A percentile compares a stretch with the other conserved stretches of the same genome.
Evolutionary conservation across 192 early-diverging fungal genomes (phyloP).

Genomic region (Phlyctochytrium planicorne): DNA sequence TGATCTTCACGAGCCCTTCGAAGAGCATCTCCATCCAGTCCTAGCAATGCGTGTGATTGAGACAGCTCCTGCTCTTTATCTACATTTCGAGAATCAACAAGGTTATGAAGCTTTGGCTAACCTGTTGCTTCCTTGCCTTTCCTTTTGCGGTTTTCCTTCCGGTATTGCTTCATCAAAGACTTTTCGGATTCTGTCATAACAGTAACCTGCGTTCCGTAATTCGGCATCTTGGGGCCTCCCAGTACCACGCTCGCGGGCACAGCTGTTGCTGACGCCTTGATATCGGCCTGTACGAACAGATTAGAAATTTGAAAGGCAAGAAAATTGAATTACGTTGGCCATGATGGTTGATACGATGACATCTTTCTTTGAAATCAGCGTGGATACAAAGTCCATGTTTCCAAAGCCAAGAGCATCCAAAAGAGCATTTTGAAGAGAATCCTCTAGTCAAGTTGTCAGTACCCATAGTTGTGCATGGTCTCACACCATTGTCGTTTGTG

Average conservation of each 20-base stretch:
- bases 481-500: slow-evolving; percentile 50
- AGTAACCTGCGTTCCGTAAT: slow-evolving; percentile 64
- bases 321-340: background rate
- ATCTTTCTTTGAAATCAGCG: slow-evolving; percentile 51
- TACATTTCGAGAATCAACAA: too few species aligned
- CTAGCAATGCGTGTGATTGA: slow-evolving; percentile 60
- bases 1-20: slow-evolving; percentile 64
- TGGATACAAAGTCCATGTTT: slow-evolving; percentile 67
- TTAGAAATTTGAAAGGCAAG: slow-evolving; percentile 4
- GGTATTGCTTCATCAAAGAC: slow-evolving; percentile 52
- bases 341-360: background rate
- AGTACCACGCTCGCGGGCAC: slow-evolving; percentile 24
- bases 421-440: slow-evolving; percentile 65
- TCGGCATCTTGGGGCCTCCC: slow-evolving; percentile 27
- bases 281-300: slow-evolving; percentile 7
- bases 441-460: slow-evolving; percentile 25
- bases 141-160: slow-evolving; percentile 68
- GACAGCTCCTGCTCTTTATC: slow-evolving; percentile 9
- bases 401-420: slow-evolving; percentile 74
- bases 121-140: slow-evolving; percentile 9
- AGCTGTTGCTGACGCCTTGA: slow-evolving; percentile 16
- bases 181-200: slow-evolving; percentile 65
- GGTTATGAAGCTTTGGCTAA: too few species aligned
- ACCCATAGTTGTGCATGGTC: too few species aligned
- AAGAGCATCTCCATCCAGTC: slow-evolving; percentile 64